Evolutionary conservation across 202 grass and related monocot genomes (phyloP), one percentile per base, ranked within the genome.

Genomic region (Musa balbisiana): DNA sequence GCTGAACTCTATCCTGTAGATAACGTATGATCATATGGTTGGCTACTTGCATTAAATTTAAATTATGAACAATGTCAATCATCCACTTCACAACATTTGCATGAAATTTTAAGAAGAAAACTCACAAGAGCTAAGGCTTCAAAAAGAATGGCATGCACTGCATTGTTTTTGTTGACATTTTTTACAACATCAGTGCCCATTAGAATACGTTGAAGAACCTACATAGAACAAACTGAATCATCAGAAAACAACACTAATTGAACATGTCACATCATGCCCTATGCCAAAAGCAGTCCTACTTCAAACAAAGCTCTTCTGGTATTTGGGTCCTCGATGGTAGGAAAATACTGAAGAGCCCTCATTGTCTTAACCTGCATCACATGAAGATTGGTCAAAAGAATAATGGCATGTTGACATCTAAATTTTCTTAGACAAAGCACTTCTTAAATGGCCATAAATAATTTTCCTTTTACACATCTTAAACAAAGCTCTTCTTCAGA

Each of bases 131-230:
- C 87, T 83, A 99, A 87, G 78, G 95, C 89, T 94, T 99, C 95
- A 73, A 99, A 99, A 52, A 99, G 91, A 78, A 99, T 89, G 81
- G 95, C 95, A 85, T 99, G 95, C 65, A 91, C 93, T 59, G 95
- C 95, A 82, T 99, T 99, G 79, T 99, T 99, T 79, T 99, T 99
- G 83, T 94, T 99, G 75, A 99, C 95, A 1, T 99, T 99, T 84
- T 99, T 99, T 53, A 99, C 95, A 80, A 99, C 95, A 78, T 99
- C 95, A 23, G 95, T 99, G 26, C 95, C 95, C 95, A 99, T 94
- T 66, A 99, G 90, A 92, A 95, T 88, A 2, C 91, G 95, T 79
- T 99, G 95, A 77, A 99, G 85, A 80, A 99, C 95, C 95, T 99
- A 85, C 55, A 86, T 11, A 81, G 84, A 55, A 51, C 71, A 15